phyloP scores from a whole-genome alignment of 2,329 filamentous ascomycete species.

The Trichoderma polysporum region DNA sequence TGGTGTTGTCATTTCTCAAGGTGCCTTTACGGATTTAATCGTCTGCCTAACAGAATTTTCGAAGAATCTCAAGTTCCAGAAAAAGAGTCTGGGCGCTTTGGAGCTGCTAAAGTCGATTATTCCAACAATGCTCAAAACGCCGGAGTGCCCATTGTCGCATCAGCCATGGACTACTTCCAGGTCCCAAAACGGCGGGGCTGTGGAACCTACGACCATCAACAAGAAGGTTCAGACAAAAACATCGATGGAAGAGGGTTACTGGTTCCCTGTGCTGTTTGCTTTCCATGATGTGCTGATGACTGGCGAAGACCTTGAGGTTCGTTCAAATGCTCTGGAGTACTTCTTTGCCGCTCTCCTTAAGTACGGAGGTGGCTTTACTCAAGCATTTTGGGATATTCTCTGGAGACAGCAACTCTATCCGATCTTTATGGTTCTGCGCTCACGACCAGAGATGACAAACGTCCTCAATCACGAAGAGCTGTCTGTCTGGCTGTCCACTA shows the following conservation, averaged over 20 bases:
- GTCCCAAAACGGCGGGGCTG: background rate
- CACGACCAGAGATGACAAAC: constrained; percentile 93
- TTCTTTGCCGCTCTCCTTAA: constrained; percentile 91
- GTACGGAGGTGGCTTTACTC: constrained; percentile 87
- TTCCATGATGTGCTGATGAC: constrained; percentile 99
- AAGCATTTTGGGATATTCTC: constrained; percentile 97
- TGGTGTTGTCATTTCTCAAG: constrained; percentile 92
- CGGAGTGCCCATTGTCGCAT: constrained; percentile 86
- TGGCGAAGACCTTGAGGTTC: constrained; percentile 94
- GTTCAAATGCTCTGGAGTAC: constrained; percentile 87
- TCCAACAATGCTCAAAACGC: constrained; percentile 90
- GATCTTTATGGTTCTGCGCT: constrained; percentile 97
- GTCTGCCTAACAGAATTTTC: constrained; percentile 98
- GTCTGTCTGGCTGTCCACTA: constrained; percentile 97
- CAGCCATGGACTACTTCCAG: background rate
- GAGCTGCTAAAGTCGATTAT: constrained; percentile 93
- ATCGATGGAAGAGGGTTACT: constrained; percentile 94
- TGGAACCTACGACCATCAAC: constrained; percentile 44
- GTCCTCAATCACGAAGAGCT: constrained; percentile 94
- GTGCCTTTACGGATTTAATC: constrained; percentile 92
- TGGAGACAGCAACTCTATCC: constrained; percentile 97
- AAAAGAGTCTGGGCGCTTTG: constrained; percentile 95
- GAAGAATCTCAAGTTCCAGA: constrained; percentile 98
- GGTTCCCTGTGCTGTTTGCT: constrained; percentile 96
- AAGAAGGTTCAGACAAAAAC: constrained; percentile 68